These are phyloP conservation scores for Blastobotrys attinorum DNA, from an alignment of 805 yeast genomes.

Conservation along the genomic window DNA sequence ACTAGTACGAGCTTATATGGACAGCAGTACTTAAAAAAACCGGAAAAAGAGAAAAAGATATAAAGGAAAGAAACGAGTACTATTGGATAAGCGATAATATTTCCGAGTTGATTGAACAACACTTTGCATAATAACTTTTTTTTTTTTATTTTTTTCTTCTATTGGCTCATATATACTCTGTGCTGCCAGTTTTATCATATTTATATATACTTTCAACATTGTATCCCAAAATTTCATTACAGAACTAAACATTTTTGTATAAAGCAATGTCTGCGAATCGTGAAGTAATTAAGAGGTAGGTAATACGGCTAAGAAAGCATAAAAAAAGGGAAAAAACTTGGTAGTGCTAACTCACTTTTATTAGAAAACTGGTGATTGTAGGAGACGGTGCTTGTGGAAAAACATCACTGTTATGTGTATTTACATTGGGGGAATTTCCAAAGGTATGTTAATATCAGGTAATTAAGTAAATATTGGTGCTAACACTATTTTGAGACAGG, in stretches of 20 bases:
- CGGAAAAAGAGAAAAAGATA: no score
- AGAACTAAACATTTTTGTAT: not conserved
- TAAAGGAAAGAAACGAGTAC: no score
- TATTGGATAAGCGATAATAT: no score
- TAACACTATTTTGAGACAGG: slow-evolving; percentile 6
- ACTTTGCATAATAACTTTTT: not conserved
- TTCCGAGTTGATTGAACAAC: no score
- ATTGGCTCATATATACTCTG: not conserved
- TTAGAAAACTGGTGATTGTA: slow-evolving; percentile 76
- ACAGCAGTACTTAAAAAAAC: no score
- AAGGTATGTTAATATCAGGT: no score
- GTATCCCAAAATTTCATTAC: no score
- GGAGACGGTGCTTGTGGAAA: slow-evolving; percentile 97
- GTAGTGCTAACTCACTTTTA: not conserved
- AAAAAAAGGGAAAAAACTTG: not conserved
- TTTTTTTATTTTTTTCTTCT: not conserved
- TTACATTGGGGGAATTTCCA: slow-evolving; percentile 88
- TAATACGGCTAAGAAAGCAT: not conserved
- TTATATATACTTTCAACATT: no score
- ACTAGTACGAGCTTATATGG: no score
- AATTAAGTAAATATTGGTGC: no score
- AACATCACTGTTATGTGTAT: slow-evolving; percentile 82
- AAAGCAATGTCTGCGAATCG: not conserved
- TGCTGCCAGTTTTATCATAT: no score
- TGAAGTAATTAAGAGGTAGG: slow-evolving; percentile 15